Percentiles rank a stretch among this genome's conserved stretches.
These are phyloP conservation scores for Abrus pulchellus DNA, from an alignment of 306 rosid genomes.

Conservation along the genomic window DNA sequence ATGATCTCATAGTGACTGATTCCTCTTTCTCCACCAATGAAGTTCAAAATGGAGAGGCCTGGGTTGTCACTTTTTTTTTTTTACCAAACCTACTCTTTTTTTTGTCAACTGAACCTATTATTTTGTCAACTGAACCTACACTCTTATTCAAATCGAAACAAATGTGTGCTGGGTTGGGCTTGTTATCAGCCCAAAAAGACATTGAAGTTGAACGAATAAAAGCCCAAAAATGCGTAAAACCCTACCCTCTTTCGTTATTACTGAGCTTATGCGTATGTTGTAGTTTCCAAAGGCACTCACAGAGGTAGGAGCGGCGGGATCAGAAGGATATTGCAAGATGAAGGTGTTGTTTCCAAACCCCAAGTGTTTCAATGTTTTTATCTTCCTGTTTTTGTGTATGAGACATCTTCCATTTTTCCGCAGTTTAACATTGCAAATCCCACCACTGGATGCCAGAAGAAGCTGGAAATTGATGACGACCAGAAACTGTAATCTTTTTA, in stretches of 20 bases:
- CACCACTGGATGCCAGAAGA: conserved; percentile 50
- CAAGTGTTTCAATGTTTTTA: not conserved
- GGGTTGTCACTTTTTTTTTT: not conserved
- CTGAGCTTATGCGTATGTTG: not conserved
- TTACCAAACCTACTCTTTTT: too few species aligned
- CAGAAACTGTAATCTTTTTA: conserved; percentile 35
- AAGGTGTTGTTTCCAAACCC: conserved; percentile 16
- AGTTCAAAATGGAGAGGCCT: not conserved
- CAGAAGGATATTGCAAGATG: not conserved
- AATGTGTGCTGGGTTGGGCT: not conserved
- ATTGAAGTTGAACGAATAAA: conserved; percentile 31
- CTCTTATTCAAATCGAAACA: not conserved
- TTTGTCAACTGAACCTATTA: too few species aligned
- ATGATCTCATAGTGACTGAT: too few species aligned
- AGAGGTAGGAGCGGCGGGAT: conserved; percentile 26
- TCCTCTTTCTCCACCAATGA: too few species aligned
- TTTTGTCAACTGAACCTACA: too few species aligned
- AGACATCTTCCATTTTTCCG: not conserved
- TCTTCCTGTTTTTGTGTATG: not conserved
- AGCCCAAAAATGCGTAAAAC: conserved; percentile 15
- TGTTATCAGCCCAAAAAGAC: not conserved
- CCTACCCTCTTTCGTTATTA: conserved; percentile 3
- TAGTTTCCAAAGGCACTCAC: conserved; percentile 3
- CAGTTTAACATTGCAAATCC: conserved; percentile 51
- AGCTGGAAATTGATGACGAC: conserved; percentile 49